Evolutionary conservation across 176 grass and related monocot species (phyloP).

Genomic region (Oryza australiensis): DNA sequence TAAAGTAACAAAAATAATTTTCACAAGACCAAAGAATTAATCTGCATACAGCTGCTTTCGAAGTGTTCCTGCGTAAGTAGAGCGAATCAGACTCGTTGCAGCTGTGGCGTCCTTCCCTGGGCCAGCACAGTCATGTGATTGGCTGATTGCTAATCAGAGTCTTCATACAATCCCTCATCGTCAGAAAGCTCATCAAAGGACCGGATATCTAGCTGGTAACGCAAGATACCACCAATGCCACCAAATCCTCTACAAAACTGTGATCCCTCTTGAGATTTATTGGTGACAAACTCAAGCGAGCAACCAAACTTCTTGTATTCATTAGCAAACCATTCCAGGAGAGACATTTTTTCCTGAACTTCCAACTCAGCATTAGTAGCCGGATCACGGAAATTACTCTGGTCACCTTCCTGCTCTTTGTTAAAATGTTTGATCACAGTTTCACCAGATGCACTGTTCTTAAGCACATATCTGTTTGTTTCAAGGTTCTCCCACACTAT

Average conservation of each 20-base stretch:
- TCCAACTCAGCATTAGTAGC: conserved; percentile 46
- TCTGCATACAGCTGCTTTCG: conserved; percentile 33
- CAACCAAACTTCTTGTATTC: conserved; percentile 64
- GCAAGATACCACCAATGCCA: conserved; percentile 57
- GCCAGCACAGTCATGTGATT: conserved; percentile 45
- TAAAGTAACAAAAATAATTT: not conserved
- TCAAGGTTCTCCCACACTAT: conserved; percentile 64
- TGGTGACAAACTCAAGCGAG: conserved; percentile 50
- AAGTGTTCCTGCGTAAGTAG: conserved; percentile 18
- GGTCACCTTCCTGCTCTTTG: conserved; percentile 51
- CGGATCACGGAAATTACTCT: conserved; percentile 45
- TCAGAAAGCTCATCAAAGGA: conserved; percentile 55
- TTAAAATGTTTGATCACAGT: conserved; percentile 46
- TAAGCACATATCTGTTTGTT: conserved; percentile 45
- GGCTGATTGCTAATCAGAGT: conserved; percentile 59
- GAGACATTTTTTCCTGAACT: conserved; percentile 49
- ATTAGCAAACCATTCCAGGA: conserved; percentile 60
- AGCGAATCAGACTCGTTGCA: conserved; percentile 29
- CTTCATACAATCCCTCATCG: conserved; percentile 44
- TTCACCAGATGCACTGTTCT: conserved; percentile 43
- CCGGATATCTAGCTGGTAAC: conserved; percentile 54
- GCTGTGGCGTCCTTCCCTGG: conserved; percentile 47
- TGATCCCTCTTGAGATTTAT: conserved; percentile 59
- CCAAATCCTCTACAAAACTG: conserved; percentile 59
- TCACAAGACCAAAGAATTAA: not conserved